Evolutionary conservation across 2,329 filamentous ascomycete genomes (phyloP), one percentile per base, ranked within the genome.

Genomic region (Calonectria honghensis): DNA sequence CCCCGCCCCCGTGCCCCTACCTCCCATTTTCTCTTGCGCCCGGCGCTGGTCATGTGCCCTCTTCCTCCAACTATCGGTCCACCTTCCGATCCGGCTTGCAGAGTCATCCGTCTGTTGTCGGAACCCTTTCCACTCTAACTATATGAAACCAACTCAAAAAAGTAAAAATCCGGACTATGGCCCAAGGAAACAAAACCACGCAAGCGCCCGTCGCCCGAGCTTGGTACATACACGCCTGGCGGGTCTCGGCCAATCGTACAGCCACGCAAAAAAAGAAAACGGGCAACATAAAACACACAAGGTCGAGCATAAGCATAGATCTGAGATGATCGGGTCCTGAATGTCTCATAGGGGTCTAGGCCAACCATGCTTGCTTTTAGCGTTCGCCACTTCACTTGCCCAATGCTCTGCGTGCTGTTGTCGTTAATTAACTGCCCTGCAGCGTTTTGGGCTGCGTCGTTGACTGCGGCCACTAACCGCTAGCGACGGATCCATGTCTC

Each of bases 31-130:
- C 24, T 64, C 68, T 77, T 74, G 74, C 72, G 75, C 76, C 76
- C 69, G 72, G 20, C 70, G 74, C 63, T 57, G 72, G 67, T 79
- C 77, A 79, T 80, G 74, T 80, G 78, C 77, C 68, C 69, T 59
- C 65, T 70, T 68, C 27, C 66, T 66, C 73, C 51, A 66, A 61
- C 50, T 65, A 39, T 69, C 71, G 64, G 59, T 57, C 73, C 24
- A 51, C 52, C 73, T 39, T n/a, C 54, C 51, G 50, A 67, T 39
- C 41, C 27, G 27, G 32, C 27, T 48, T 64, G 39, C 59, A 64
- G 45, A 64, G 16, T 24, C 27, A 35, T 63, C 66, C 68, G 68
- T 69, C 64, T 70, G 39, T 48, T 39, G 35, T 32, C 14, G 57
- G 9, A 13, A 4, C 57, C 57, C 24, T 35, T 61, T 4, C 57